These are phyloP conservation scores for Solanum microdontum DNA, from an alignment of 257 asterid species.

Conservation along the genomic window DNA sequence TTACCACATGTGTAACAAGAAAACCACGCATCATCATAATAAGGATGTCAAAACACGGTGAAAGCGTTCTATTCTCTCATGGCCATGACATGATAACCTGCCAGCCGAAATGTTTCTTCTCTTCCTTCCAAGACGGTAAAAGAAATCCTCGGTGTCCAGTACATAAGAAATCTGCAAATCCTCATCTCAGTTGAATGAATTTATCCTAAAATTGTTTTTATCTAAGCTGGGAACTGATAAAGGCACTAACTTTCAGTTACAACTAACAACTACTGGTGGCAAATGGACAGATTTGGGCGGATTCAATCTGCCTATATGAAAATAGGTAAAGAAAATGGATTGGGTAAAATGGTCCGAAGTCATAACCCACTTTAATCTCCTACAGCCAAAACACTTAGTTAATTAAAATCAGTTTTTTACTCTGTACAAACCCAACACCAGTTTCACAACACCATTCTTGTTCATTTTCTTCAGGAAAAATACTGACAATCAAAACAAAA, in stretches of 20 bases:
- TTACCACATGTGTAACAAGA: not conserved
- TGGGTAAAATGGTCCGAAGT: not conserved
- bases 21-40: not conserved
- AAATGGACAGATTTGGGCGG: not conserved
- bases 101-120: not conserved
- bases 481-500: not conserved
- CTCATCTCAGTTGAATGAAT: not conserved
- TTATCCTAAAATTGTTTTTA: not conserved
- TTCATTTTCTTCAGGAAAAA: not conserved
- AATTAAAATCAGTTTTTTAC: not conserved
- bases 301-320: not conserved
- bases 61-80: slow-evolving; percentile 8
- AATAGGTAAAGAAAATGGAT: not conserved
- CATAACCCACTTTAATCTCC: not conserved
- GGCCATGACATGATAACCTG: not conserved
- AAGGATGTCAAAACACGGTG: slow-evolving; percentile 3
- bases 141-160: slow-evolving; percentile 18
- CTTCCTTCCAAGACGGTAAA: slow-evolving; percentile 15
- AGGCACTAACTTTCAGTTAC: not conserved
- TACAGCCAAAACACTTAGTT: not conserved
- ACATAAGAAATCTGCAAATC: slow-evolving; percentile 16
- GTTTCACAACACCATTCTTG: not conserved
- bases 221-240: not conserved
- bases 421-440: not conserved
- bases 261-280: not conserved